Evolutionary conservation across 345 rosid species (phyloP), one percentile per base, ranked within the genome.

Genomic region (Ceriops tagal): DNA sequence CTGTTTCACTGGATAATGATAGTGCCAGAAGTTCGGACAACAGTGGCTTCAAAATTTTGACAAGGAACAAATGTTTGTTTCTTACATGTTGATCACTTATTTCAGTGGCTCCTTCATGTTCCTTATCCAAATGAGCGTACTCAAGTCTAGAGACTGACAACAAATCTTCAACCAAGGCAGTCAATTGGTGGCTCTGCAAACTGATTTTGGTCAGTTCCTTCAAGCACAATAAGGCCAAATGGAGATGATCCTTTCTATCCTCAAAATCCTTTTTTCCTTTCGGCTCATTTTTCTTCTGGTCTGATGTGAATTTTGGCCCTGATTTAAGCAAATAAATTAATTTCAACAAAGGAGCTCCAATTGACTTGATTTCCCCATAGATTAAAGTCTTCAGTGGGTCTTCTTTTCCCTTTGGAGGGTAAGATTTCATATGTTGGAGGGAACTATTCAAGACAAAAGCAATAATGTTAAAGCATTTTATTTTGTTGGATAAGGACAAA

Each of bases 261-360:
- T 89, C 93, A 7, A 53, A 58, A 72, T 76, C 78, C 58, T 82
- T 86, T 49, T 65, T 81, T 32, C 74, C 83, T 35, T 74, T 86
- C 3, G 62, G 74, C 35, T 79, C 80, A 55, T 78, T 81, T 80
- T 71, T 79, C 73, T 77, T 82, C 34, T 74, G 81, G 65, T 62
- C 66, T 32, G 65, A 74, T 46, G 53, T 62, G 60, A 70, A 47
- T 65, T 63, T 76, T 61, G 71, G 67, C 43, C 84, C 82, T 8
- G 80, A 67, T 69, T 75, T 86, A 59, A 85, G 84, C 80, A 78
- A 60, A 75, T 87, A 79, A 58, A 82, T 79, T 68, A 92, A 63
- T 82, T 88, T 84, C 78, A 92, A 78, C 81, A 92, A 76, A 60
- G 81, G 83, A n/a, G 81, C 70, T 24, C 90, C 96, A 70, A 92